Evolutionary conservation across 2,329 filamentous ascomycete genomes (phyloP).

Genomic region (Aspergillus persii): DNA sequence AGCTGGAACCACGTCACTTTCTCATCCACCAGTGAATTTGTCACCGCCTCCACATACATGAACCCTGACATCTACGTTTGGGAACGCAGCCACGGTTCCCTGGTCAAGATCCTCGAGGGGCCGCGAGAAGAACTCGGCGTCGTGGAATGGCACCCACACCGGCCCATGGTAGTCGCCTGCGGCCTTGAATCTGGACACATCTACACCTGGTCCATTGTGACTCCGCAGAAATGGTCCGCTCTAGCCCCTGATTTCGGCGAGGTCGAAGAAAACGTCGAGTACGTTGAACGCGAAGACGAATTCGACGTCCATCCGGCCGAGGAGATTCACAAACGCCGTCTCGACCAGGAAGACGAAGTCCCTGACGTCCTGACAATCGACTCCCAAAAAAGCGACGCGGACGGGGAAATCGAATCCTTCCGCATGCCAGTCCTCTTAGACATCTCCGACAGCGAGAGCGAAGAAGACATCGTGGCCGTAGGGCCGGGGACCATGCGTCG

Average conservation of each 20-base stretch:
- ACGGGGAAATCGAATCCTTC: constrained; percentile 63
- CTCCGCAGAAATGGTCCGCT: constrained; percentile 95
- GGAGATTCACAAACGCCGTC: constrained; percentile 83
- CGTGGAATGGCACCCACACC: constrained; percentile 93
- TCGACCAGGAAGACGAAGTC: constrained; percentile 90
- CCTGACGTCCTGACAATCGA: constrained; percentile 85
- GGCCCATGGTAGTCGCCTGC: constrained; percentile 83
- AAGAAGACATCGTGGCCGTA: constrained; percentile 74
- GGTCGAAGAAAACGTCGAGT: constrained; percentile 97
- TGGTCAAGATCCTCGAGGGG: constrained; percentile 95
- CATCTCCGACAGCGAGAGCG: constrained; percentile 89
- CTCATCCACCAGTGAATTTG: constrained; percentile 89
- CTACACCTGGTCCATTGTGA: constrained; percentile 94
- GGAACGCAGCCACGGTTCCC: constrained; percentile 88
- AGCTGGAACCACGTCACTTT: constrained; percentile 98
- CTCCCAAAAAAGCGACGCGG: constrained; percentile 59
- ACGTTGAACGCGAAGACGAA: constrained; percentile 92
- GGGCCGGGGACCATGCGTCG: constrained; percentile 80
- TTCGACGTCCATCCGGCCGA: constrained; percentile 97
- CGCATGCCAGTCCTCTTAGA: constrained; percentile 92
- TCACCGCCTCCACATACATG: constrained; percentile 94
- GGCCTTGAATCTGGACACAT: constrained; percentile 90
- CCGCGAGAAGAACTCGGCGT: constrained; percentile 95
- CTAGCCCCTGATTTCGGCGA: constrained; percentile 95
- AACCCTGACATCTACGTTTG: constrained; percentile 99